Evolutionary conservation across 1,139 yeast species (phyloP).

Genomic region (Tardiomyces depauwii): DNA sequence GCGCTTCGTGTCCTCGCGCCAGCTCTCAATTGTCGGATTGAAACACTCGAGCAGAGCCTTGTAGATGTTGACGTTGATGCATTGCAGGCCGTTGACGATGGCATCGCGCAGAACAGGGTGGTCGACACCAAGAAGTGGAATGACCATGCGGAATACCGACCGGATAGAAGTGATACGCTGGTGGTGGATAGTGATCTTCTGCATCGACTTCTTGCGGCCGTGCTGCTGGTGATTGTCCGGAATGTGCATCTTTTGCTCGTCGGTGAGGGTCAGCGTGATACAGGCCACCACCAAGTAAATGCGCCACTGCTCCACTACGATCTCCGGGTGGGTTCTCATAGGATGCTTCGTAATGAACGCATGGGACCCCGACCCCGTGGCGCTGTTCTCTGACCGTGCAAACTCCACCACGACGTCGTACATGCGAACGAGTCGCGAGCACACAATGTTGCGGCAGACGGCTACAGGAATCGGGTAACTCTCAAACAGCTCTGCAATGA

Average conservation of each 20-base stretch:
- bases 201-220: conserved; percentile 52
- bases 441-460: conserved; percentile 82
- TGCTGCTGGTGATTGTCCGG: conserved; percentile 36
- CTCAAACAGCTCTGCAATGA: conserved; percentile 63
- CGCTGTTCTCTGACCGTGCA: conserved; percentile 34
- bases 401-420: conserved; percentile 66
- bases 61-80: conserved; percentile 83
- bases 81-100: conserved; percentile 74
- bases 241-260: conserved; percentile 64
- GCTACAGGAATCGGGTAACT: conserved; percentile 92
- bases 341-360: conserved; percentile 21
- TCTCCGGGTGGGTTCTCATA: conserved; percentile 48
- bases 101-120: conserved; percentile 74
- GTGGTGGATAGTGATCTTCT: conserved; percentile 71
- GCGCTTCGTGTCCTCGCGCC: conserved; percentile 16
- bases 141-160: conserved; percentile 77
- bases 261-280: conserved; percentile 80
- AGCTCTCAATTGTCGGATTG: conserved; percentile 44
- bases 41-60: conserved; percentile 71
- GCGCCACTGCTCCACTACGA: conserved; percentile 79
- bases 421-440: conserved; percentile 80
- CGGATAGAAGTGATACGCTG: conserved; percentile 90
- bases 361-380: conserved; percentile 14
- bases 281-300: conserved; percentile 85
- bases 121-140: conserved; percentile 66